Conservation (phyloP, 192 early-diverging fungal genomes). For the Podila epigama region DNA sequence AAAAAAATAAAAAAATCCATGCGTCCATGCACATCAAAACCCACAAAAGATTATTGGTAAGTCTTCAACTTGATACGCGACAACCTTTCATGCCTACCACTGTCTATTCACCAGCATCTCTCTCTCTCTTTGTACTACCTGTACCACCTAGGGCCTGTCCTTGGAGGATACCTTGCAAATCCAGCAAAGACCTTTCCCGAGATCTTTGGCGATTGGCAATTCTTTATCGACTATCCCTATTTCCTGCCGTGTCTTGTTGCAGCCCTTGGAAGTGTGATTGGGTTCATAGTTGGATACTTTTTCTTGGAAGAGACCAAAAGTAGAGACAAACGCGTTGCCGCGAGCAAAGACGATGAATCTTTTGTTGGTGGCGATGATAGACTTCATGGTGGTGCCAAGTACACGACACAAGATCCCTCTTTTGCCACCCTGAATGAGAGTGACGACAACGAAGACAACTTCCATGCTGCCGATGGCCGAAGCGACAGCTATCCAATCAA, state of each 20-base stretch:
- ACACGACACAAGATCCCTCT: not conserved
- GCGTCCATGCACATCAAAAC: not conserved
- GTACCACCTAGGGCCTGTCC: constrained; percentile 73
- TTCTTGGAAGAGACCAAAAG: constrained; percentile 68
- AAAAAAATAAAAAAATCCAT: not conserved
- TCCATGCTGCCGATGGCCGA: not conserved
- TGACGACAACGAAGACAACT: not conserved
- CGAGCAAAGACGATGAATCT: not conserved
- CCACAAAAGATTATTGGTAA: constrained; percentile 3
- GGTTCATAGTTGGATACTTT: constrained; percentile 68
- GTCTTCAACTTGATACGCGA: too few species aligned
- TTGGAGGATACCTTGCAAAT: constrained; percentile 84
- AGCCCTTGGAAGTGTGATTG: constrained; percentile 65
- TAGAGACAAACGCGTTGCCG: not conserved
- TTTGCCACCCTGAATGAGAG: not conserved
- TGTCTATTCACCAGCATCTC: too few species aligned
- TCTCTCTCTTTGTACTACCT: too few species aligned
- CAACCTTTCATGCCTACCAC: too few species aligned
- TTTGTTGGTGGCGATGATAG: too few species aligned
- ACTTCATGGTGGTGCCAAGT: not conserved
- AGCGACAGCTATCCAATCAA: not conserved
- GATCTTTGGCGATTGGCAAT: constrained; percentile 60
- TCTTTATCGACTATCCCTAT: constrained; percentile 79
- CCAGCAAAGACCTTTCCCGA: constrained; percentile 74
- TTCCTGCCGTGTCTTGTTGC: constrained; percentile 84